These are phyloP conservation scores for Solanum medicagineum DNA, from an alignment of 257 asterid species.

Conservation along the genomic window DNA sequence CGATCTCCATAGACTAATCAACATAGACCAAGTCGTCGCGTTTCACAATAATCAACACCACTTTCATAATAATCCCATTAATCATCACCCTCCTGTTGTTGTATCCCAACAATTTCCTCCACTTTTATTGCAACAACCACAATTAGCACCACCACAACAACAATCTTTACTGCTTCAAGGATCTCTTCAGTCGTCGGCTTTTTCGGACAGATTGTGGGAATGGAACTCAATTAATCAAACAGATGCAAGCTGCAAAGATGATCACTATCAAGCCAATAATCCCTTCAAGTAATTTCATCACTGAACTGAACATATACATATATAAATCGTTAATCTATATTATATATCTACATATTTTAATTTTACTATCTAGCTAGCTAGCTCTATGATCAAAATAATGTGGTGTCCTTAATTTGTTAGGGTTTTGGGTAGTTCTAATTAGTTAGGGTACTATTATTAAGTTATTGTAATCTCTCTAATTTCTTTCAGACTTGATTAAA, in stretches of 20 bases:
- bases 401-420: not conserved
- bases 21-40: constrained; percentile 19
- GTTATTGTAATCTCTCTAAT: not conserved
- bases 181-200: constrained; percentile 17
- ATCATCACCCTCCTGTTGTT: constrained; percentile 14
- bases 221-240: constrained; percentile 35
- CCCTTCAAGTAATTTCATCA: not conserved
- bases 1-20: constrained; percentile 66
- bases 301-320: not conserved
- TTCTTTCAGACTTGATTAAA: not conserved
- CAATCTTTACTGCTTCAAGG: constrained; percentile 9
- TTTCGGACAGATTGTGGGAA: constrained; percentile 71
- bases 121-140: constrained; percentile 18
- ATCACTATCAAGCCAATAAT: not conserved
- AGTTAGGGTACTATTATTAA: not conserved
- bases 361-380: not conserved
- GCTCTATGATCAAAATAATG: not conserved
- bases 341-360: not conserved
- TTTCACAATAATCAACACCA: constrained; percentile 11
- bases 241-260: not conserved
- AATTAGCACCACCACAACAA: not conserved
- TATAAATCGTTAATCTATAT: not conserved
- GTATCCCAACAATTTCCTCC: constrained; percentile 15
- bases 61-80: constrained; percentile 8
- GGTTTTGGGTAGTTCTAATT: not conserved